Evolutionary conservation across 1,139 yeast species (phyloP).

Genomic region (Lodderomyces orthopsilosis): DNA sequence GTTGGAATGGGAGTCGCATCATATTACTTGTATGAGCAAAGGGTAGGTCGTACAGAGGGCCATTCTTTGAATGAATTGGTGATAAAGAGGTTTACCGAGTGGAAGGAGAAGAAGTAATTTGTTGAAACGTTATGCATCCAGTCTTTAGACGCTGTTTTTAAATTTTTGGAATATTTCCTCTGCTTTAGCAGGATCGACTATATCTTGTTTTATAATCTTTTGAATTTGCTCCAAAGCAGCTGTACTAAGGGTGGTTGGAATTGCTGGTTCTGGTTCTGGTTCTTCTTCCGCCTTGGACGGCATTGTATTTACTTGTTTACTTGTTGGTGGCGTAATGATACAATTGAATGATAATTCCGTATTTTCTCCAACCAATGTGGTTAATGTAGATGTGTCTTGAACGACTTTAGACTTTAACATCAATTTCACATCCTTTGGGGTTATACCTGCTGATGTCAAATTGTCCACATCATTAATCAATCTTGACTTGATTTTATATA

Average conservation of each 20-base stretch:
- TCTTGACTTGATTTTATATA: constrained; percentile 33
- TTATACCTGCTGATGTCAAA: constrained; percentile 22
- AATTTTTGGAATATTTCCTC: constrained; percentile 8
- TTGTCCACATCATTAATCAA: constrained; percentile 28
- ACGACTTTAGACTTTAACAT: constrained; percentile 45
- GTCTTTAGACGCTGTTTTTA: too few relatives aligned
- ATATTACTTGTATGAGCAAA: constrained; percentile 56
- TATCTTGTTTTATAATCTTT: constrained; percentile 28
- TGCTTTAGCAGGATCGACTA: constrained; percentile 27
- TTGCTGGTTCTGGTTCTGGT: constrained; percentile 5
- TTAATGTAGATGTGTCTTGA: constrained; percentile 33
- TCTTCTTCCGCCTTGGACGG: constrained; percentile 1
- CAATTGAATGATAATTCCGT: constrained; percentile 31
- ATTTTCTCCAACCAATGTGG: constrained; percentile 18
- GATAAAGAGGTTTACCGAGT: constrained; percentile 11
- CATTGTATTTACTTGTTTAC: constrained; percentile 2
- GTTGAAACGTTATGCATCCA: neutral
- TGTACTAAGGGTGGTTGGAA: constrained; percentile 15
- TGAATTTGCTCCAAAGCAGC: constrained; percentile 35
- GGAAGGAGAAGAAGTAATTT: constrained; percentile 5
- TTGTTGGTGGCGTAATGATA: constrained; percentile 30
- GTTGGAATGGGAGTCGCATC: constrained; percentile 56
- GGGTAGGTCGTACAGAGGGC: constrained; percentile 55
- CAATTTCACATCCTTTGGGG: constrained; percentile 34
- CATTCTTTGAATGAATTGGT: constrained; percentile 53